These are phyloP conservation scores for Cutaneotrichosporon arboriforme DNA, from an alignment of 1,284 basidiomycete species.

Conservation along the genomic window DNA sequence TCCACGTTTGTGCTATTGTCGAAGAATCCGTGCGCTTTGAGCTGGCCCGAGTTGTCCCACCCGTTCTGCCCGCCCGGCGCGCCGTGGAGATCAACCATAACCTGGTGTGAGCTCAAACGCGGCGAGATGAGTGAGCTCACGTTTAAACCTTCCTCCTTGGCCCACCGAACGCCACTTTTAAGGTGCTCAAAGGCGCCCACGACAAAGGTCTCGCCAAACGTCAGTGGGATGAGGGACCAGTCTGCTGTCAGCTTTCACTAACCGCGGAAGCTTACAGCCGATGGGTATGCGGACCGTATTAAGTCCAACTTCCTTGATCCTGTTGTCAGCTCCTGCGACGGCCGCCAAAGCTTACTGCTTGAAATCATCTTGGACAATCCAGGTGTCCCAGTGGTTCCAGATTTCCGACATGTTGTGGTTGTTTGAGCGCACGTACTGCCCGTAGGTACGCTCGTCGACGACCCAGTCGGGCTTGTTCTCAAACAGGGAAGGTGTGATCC, in stretches of 20 bases:
- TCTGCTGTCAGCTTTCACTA: constrained; percentile 41
- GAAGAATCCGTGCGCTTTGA: constrained; percentile 65
- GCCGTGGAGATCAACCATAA: constrained; percentile 65
- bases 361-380: constrained; percentile 45
- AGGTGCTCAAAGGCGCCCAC: constrained; percentile 39
- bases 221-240: constrained; percentile 42
- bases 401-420: constrained; percentile 33
- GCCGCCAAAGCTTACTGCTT: background rate
- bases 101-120: background rate
- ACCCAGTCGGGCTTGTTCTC: constrained; percentile 44
- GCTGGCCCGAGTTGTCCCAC: constrained; percentile 77
- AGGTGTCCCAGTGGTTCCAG: constrained; percentile 41
- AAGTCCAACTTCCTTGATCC: constrained; percentile 75
- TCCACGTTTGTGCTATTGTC: constrained; percentile 60
- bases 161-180: constrained; percentile 68
- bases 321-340: constrained; percentile 43
- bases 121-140: constrained; percentile 11
- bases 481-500: constrained; percentile 47
- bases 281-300: constrained; percentile 81
- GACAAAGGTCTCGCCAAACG: constrained; percentile 58
- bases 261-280: constrained; percentile 21
- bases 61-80: constrained; percentile 74
- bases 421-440: constrained; percentile 28
- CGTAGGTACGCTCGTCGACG: constrained; percentile 44
- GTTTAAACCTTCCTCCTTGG: constrained; percentile 66